phyloP scores from a whole-genome alignment of 257 asterid genomes.

The Cynanchum wilfordii region DNA sequence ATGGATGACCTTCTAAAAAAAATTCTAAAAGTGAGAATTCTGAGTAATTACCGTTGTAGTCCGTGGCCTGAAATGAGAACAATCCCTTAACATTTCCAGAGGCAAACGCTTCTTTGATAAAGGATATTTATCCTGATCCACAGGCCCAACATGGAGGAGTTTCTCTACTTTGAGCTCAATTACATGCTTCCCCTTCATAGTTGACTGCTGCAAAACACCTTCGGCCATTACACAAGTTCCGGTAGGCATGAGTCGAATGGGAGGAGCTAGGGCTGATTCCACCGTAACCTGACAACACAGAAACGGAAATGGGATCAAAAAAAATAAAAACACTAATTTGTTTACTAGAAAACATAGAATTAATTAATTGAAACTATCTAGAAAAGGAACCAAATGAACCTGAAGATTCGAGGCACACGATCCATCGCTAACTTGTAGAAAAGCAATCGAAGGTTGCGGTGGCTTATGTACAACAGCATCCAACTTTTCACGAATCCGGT shows the following conservation, averaged over 20 bases:
- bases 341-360: neutral
- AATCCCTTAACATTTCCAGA: constrained; percentile 55
- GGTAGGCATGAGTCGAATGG: constrained; percentile 59
- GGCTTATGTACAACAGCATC: constrained; percentile 44
- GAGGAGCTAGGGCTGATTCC: constrained; percentile 62
- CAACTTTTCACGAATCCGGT: constrained; percentile 39
- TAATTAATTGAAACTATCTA: neutral
- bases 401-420: constrained; percentile 57
- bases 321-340: neutral
- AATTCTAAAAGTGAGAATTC: neutral
- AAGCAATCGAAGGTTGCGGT: constrained; percentile 47
- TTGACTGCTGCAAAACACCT: constrained; percentile 65
- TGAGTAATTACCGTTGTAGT: constrained; percentile 55
- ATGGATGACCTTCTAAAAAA: neutral
- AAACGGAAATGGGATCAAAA: neutral
- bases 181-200: constrained; percentile 43
- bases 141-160: constrained; percentile 58
- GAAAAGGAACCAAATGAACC: constrained; percentile 26
- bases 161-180: constrained; percentile 63
- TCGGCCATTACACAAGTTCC: constrained; percentile 72
- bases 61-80: constrained; percentile 71
- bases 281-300: constrained; percentile 49
- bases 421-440: constrained; percentile 69
- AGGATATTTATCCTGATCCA: constrained; percentile 60
- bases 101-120: constrained; percentile 79